Evolutionary conservation across 768 basidiomycete species (phyloP), one percentile per base, ranked within the genome.

Genomic region (Termitomyces sp.): DNA sequence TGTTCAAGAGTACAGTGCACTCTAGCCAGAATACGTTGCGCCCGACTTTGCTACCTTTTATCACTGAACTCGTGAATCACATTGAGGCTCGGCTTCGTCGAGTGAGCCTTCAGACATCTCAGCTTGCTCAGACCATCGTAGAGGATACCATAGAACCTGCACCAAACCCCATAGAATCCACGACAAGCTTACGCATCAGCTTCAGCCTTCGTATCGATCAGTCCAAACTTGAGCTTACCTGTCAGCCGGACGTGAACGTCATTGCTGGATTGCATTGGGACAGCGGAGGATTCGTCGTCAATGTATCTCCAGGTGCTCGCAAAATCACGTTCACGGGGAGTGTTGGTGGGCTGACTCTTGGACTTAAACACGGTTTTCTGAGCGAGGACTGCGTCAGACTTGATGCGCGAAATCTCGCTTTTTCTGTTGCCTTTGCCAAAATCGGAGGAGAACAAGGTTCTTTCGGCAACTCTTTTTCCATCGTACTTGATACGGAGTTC

Each of bases 191-290:
- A 66, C 85, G 85, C 52, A 83, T 96, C 60, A 89, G 82, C 56
- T 83, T 97, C 71, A 93, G 91, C 61, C 77, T 98, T 32, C 89
- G 91, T 27, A 96, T 98, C 60, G 94, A 98, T 64, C 82, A 87
- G 64, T 98, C 96, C 0, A 85, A 80, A 52, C 77, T 98, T 47
- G 85, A 89, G 55, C 73, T 98, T 25, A 91, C 89, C 0, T 98
- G 96, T 60, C 84, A 86, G 56, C 93, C 93, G 0, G 92, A 94
- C 63, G 91, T 94, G 49, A 93, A 95, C 59, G 95, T 97, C n/a
- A 78, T 88, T 39, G 92, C 91, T 13, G 88, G 87, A 1, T 65
- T 97, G 32, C 81, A 91, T 44, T 98, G 96, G 96, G 89, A 96
- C 51, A 95, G 91, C 61, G 96, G 96, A 39, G 94, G 94, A 0